Percentiles rank a stretch among this genome's conserved stretches.
Evolutionary conservation across 2,329 filamentous ascomycete species (phyloP).

Genomic region (Diaporthe aspalathi): DNA sequence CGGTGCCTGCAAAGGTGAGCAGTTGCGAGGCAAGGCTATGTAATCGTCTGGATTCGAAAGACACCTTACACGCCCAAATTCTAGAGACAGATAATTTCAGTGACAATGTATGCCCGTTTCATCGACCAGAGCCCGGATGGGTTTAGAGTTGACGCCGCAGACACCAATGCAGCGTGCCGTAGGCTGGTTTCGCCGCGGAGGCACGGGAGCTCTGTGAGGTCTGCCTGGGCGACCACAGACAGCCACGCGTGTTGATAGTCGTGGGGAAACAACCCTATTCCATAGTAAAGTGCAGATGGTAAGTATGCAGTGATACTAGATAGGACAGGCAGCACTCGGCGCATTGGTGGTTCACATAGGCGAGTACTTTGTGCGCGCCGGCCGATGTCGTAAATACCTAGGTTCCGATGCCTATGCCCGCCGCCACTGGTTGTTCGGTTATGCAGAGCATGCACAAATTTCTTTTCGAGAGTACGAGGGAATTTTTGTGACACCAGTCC

Average conservation of each 20-base stretch:
- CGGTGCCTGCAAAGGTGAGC: background rate
- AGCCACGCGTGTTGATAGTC: background rate
- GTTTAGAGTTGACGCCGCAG: no score
- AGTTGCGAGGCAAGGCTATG: background rate
- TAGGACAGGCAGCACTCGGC: background rate
- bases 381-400: no score
- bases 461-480: background rate
- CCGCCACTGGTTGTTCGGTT: background rate
- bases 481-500: no score
- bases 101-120: background rate
- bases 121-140: background rate
- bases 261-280: no score
- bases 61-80: background rate
- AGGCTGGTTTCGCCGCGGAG: background rate
- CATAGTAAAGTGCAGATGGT: background rate
- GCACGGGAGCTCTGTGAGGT: no score
- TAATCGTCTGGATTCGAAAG: background rate
- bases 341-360: background rate
- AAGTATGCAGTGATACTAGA: background rate
- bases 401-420: background rate
- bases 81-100: no score
- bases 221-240: background rate
- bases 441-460: background rate
- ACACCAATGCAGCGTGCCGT: background rate
- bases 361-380: background rate